Evolutionary conservation across 306 rosid genomes (phyloP), one percentile per base, ranked within the genome.

Genomic region (Pterocarpus macrocarpus): DNA sequence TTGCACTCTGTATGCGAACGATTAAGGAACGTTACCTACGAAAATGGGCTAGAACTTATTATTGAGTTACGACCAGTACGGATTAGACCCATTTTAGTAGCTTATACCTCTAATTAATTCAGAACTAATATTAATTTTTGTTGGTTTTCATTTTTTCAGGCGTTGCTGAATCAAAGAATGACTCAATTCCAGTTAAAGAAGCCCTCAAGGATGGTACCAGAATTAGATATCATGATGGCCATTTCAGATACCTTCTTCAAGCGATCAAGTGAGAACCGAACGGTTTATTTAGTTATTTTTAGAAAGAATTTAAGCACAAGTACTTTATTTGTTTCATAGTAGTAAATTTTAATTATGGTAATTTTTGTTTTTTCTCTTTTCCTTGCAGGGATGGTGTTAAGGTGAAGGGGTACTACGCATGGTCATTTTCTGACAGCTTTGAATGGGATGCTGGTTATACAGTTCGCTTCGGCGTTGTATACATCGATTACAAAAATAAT

Each of bases 361-460:
- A 59, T 43, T 45, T 75, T 12, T 59, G 12, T 1, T 22, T 79
- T 2, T 2, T 41, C 4, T 0, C 12, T 39, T 35, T 2, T 0
- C 6, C 38, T 36, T 80, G 75, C 53, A 88, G 94, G 59, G 85
- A 80, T 4, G 92, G 86, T 4, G 89, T 76, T 3, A 86, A 82
- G 1, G 72, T 86, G 76, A 86, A 79, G 44, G 89, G 89, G 1
- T 86, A 78, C 39, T 82, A 78, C 63, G 87, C 83, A 4, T 90
- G 94, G 94, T 71, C 88, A 34, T 87, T 87, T 63, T 61, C 73
- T 5, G 92, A 90, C 15, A 84, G 80, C 57, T 90, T 79, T 47
- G 92, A 90, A 71, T 88, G 94, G 92, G 85, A 85, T 49, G 80
- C 84, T 22, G 92, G 94, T 0, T 90, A 83, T 55, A 83, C 92